Evolutionary conservation across 2,329 filamentous ascomycete species (phyloP), one percentile per base, ranked within the genome.

Genomic region (Diaporthe citri): DNA sequence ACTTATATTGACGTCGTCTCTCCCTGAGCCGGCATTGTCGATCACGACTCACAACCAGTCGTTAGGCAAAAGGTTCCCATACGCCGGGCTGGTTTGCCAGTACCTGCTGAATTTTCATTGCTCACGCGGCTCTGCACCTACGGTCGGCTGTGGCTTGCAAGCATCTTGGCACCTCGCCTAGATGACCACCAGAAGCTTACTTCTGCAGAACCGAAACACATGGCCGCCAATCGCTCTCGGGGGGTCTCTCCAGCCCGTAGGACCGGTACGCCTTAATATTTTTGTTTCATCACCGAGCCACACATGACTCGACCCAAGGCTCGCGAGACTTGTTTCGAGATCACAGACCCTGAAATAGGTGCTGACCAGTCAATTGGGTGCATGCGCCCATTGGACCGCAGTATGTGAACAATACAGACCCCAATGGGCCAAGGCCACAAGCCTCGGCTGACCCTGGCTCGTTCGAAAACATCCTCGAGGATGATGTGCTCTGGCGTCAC

Each of bases 401-500:
- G 36, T 28, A 67, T 52, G 31, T 25, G 46, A 36, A 39, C 62
- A 67, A 67, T 52, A 52, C 22, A 52, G n/a, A 13, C 17, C 31
- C 46, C 31, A 39, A 67, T 67, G 62, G 62, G 46, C 62, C 62
- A 39, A 67, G 46, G 3, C 62, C 43, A 31, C 46, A 46, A 52
- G 62, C 46, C 62, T 52, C 62, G 39, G 20, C 13, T 36, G 62
- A 52, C 22, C 22, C 31, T 67, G 62, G 62, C 46, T 52, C 15
- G 31, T 28, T 52, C 62, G 62, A 67, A 12, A 52, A 67, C 46
- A 67, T 39, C 46, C 62, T 52, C 62, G 62, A n/a, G 62, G 62
- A 67, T 67, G 62, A 67, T 67, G 62, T 67, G 62, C 62, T 67
- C 62, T 67, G 46, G 62, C 62, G 62, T 67, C 62, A 67, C 31